Conservation (phyloP, 306 rosid species). For the Sechiopsis laciniata region DNA sequence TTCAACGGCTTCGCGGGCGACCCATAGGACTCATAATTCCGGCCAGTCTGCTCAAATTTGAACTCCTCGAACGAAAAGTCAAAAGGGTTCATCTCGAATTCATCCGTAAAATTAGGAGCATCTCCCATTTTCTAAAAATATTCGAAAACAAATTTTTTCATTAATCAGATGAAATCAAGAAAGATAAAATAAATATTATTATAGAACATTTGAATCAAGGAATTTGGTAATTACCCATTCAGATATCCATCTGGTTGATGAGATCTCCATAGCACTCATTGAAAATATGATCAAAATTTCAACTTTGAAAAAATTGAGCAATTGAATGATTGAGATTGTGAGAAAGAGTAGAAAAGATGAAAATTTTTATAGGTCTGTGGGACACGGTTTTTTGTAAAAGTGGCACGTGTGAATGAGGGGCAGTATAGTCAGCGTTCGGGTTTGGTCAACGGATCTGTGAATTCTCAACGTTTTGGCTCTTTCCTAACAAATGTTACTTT, state of each 20-base stretch:
- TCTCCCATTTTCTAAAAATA: constrained; percentile 36
- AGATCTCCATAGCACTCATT: constrained; percentile 24
- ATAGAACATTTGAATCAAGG: background rate
- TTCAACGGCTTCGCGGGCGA: constrained; percentile 35
- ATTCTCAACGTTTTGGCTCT: constrained; percentile 10
- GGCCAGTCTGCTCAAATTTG: constrained; percentile 26
- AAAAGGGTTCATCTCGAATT: constrained; percentile 20
- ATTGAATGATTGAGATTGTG: background rate
- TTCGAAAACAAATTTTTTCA: background rate
- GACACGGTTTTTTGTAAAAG: background rate
- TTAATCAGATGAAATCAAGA: background rate
- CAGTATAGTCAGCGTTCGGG: constrained; percentile 1
- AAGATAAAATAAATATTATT: background rate
- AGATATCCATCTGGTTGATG: constrained; percentile 40
- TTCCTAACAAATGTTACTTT: background rate
- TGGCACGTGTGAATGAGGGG: constrained; percentile 11
- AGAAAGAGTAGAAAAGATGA: background rate
- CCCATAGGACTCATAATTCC: constrained; percentile 23
- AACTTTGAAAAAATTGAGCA: background rate
- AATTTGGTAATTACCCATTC: constrained; percentile 45
- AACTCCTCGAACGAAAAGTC: constrained; percentile 35
- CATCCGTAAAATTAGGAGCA: constrained; percentile 15
- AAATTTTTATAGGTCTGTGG: background rate
- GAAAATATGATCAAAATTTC: background rate
- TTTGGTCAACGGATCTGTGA: constrained; percentile 13